Conservation (phyloP, 768 basidiomycete genomes). For the Leccinum longicurvipes region DNA sequence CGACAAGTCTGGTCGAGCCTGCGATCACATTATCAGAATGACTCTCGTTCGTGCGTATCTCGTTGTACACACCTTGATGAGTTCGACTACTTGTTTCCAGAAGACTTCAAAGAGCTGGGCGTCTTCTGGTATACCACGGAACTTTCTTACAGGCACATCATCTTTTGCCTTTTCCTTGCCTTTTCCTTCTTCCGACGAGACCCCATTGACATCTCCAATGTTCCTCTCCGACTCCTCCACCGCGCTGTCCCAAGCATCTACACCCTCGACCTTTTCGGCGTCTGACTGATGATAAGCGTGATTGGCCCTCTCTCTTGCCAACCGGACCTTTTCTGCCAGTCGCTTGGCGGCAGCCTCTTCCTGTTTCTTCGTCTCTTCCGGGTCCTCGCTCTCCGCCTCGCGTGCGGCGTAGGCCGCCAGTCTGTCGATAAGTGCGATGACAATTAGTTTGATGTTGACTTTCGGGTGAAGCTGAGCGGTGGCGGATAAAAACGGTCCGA, state of each 20-base stretch:
- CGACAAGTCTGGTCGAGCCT: conserved; percentile 96
- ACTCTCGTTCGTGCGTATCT: neutral
- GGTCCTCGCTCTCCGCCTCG: conserved; percentile 95
- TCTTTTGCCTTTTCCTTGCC: conserved; percentile 55
- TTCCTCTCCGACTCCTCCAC: conserved; percentile 21
- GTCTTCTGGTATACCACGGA: conserved; percentile 92
- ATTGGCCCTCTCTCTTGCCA: conserved; percentile 57
- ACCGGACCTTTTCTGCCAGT: conserved; percentile 81
- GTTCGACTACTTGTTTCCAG: conserved; percentile 94
- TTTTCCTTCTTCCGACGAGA: too few relatives aligned
- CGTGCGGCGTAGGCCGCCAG: conserved; percentile 94
- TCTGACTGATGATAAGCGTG: conserved; percentile 47
- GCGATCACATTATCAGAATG: conserved; percentile 12
- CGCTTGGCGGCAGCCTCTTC: conserved; percentile 91
- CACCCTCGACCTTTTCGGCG: conserved; percentile 13
- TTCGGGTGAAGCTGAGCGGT: conserved; percentile 96
- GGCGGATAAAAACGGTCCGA: conserved; percentile 94
- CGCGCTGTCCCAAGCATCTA: conserved; percentile 26
- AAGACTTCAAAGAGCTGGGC: conserved; percentile 99
- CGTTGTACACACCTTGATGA: conserved; percentile 75
- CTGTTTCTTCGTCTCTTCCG: conserved; percentile 88
- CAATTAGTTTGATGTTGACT: conserved; percentile 98
- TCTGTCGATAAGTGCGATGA: conserved; percentile 95
- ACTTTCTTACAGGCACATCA: conserved; percentile 62
- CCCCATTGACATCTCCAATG: conserved; percentile 23